These are phyloP conservation scores for Metarhizium rileyi DNA, from an alignment of 2,329 filamentous ascomycete genomes.

Conservation along the genomic window DNA sequence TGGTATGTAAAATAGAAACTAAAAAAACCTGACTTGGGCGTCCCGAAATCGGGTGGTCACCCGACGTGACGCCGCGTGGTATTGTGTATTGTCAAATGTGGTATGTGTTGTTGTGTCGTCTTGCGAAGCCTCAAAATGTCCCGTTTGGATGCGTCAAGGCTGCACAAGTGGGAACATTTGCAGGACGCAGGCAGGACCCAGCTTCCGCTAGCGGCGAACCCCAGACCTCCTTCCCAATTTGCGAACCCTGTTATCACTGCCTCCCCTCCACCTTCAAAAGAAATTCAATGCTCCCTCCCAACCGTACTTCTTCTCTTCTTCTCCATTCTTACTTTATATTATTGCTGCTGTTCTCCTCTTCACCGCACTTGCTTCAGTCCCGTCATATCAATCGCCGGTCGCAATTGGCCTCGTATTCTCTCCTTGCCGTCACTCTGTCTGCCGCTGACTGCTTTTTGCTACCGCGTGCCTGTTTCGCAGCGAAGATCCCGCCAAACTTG, in stretches of 20 bases:
- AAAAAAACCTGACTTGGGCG: too few relatives aligned
- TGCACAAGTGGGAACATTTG: not conserved
- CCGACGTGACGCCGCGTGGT: not conserved
- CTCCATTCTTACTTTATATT: not conserved
- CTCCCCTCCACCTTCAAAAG: not conserved
- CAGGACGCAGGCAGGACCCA: not conserved
- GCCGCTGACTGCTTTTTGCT: not conserved
- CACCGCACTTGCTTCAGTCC: not conserved
- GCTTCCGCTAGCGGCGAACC: conserved; percentile 2
- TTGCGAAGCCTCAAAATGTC: not conserved
- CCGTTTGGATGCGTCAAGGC: not conserved
- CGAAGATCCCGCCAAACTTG: not conserved
- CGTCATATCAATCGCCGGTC: not conserved
- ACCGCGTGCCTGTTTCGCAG: not conserved
- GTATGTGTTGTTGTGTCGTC: not conserved
- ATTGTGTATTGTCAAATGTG: not conserved
- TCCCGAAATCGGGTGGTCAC: not conserved
- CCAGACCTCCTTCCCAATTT: conserved; percentile 4
- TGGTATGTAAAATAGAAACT: too few relatives aligned
- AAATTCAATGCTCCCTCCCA: not conserved
- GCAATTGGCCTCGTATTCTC: not conserved
- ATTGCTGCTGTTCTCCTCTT: not conserved
- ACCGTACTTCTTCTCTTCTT: not conserved
- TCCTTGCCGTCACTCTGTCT: not conserved
- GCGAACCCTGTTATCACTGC: not conserved